Evolutionary conservation across 2,329 filamentous ascomycete genomes (phyloP), one percentile per base, ranked within the genome.

Genomic region (Parastagonospora avenae): DNA sequence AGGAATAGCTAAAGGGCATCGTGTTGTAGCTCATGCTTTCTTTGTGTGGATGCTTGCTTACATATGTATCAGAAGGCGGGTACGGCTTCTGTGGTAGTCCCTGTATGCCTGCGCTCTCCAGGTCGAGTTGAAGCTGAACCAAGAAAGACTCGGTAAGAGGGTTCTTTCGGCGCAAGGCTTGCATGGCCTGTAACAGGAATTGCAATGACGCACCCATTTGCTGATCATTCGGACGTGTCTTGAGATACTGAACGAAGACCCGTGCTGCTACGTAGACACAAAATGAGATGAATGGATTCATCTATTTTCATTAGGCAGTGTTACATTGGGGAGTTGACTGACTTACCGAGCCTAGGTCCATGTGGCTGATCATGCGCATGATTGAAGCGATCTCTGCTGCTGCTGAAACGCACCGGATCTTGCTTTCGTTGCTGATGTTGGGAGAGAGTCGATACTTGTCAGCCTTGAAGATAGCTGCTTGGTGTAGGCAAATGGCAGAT

Each of bases 401-500:
- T 10, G 93, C 92, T 16, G 92, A 92, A 52, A 97, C 91, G 65
- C 94, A 97, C 54, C 94, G 85, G 11, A 94, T 85, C 73, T 96
- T 97, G 73, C 92, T 96, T 70, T 97, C 93, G 1, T 89, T 86
- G 57, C 90, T 87, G 40, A 97, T 87, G 14, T 88, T 87, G 1
- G 83, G 78, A 0, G 91, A 87, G 54, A 97, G 78, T 46, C 86
- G 84, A 73, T 96, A 89, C 75, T 92, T 94, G 65, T 97, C 93
- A 0, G 92, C 92, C 71, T 97, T 97, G 81, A 93, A 97, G 15
- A 99, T 97, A 24, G 94, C 94, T 2, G 93, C 94, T 76, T 99
- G 94, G 67, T 99, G 94, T n/a, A 99, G 79, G 72, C 93, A 97
- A 46, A 99, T 97, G 1, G 91, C 92, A 1, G 92, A 96, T 0